Percentiles rank a stretch among this genome's conserved stretches.
These are phyloP conservation scores for Coprinopsis strossmayeri DNA, from an alignment of 768 basidiomycete genomes.

Conservation along the genomic window DNA sequence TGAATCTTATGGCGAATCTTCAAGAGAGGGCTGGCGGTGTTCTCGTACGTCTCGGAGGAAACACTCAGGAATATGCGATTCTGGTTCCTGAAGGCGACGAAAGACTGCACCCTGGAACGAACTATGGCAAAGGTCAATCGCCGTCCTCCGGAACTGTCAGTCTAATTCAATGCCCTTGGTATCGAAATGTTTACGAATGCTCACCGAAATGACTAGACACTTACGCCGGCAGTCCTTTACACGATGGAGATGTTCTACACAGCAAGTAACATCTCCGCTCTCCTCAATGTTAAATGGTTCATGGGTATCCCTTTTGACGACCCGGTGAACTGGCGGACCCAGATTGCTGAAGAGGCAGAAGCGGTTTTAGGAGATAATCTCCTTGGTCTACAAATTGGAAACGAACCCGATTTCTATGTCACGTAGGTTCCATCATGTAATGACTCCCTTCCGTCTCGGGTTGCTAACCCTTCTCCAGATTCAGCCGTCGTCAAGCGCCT, in stretches of 20 bases:
- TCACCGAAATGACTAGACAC: constrained; percentile 29
- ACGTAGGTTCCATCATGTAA: too few species aligned
- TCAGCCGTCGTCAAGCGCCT: background rate
- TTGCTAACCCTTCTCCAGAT: constrained; percentile 13
- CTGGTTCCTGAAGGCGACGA: constrained; percentile 31
- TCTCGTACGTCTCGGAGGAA: constrained; percentile 67
- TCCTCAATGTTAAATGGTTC: constrained; percentile 62
- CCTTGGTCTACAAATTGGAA: constrained; percentile 65
- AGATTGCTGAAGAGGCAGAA: constrained; percentile 53
- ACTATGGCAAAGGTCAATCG: background rate
- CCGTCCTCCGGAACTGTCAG: background rate
- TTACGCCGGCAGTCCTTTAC: constrained; percentile 62
- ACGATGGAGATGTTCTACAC: constrained; percentile 63
- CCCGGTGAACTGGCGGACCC: constrained; percentile 42
- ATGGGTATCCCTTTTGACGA: constrained; percentile 65
- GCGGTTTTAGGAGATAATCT: constrained; percentile 57
- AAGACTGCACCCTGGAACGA: constrained; percentile 9
- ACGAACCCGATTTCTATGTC: constrained; percentile 73
- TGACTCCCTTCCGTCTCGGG: too few species aligned
- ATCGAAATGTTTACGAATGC: background rate
- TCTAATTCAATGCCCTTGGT: background rate
- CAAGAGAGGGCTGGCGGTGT: constrained; percentile 55
- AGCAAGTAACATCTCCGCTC: constrained; percentile 48
- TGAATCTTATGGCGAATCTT: constrained; percentile 71
- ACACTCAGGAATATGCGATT: constrained; percentile 64